Percentiles rank a stretch among this genome's conserved stretches.
These are phyloP conservation scores for Psilocybe mexicana DNA, from an alignment of 1,284 basidiomycete genomes.

Conservation along the genomic window DNA sequence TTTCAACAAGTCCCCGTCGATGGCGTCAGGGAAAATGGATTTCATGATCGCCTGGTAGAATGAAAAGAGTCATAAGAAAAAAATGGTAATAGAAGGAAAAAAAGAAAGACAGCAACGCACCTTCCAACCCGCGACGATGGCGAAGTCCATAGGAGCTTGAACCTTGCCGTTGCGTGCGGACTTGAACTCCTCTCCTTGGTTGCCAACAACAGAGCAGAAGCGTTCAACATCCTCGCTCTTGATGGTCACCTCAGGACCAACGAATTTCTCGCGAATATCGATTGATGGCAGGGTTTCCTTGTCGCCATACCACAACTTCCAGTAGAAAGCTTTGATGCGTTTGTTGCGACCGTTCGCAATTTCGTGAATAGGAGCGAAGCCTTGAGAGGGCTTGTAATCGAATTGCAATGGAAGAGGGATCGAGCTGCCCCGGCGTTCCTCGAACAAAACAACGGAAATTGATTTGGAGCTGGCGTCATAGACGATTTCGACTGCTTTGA, in stretches of 20 bases:
- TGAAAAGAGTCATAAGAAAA: slow-evolving; percentile 5
- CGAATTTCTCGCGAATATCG: slow-evolving; percentile 77
- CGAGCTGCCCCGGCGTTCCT: slow-evolving; percentile 77
- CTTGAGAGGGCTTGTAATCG: slow-evolving; percentile 86
- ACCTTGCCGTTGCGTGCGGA: slow-evolving; percentile 66
- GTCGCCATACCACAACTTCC: slow-evolving; percentile 95
- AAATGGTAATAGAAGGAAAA: neutral
- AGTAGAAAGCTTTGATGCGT: slow-evolving; percentile 96
- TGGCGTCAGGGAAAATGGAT: slow-evolving; percentile 89
- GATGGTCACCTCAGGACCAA: slow-evolving; percentile 82
- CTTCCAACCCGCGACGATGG: slow-evolving; percentile 98
- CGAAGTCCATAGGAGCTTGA: slow-evolving; percentile 97
- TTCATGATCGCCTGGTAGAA: slow-evolving; percentile 86
- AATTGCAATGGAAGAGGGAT: slow-evolving; percentile 86
- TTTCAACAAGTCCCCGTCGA: slow-evolving; percentile 93
- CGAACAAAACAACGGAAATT: slow-evolving; percentile 82
- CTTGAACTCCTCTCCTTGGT: slow-evolving; percentile 91
- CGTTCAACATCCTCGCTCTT: slow-evolving; percentile 76
- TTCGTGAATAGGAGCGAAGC: slow-evolving; percentile 94
- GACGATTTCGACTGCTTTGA: slow-evolving; percentile 83
- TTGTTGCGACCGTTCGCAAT: slow-evolving; percentile 82
- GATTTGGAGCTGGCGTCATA: slow-evolving; percentile 55
- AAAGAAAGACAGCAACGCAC: slow-evolving; percentile 48
- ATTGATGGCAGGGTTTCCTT: slow-evolving; percentile 75
- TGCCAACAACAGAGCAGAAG: slow-evolving; percentile 94